Evolutionary conservation across 1,139 yeast genomes (phyloP), one percentile per base, ranked within the genome.

Genomic region (Candida tunisiensis): DNA sequence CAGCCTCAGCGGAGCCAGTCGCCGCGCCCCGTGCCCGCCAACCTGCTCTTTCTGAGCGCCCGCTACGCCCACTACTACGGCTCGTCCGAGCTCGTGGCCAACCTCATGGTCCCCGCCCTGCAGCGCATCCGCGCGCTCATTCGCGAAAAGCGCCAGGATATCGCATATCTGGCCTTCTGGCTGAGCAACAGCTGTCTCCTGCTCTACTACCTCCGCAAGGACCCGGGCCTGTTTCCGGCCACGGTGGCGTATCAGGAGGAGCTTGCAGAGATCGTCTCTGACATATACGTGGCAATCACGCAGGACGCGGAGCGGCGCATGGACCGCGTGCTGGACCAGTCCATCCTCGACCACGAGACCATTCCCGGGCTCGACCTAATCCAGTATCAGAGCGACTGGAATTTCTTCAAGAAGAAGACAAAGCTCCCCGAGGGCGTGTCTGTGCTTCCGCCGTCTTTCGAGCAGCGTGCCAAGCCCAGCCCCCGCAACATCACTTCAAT

Each of bases 401-500:
- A 48, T 20, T 31, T 59, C 3, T 58, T 59, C 41, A 39, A 37
- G 22, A 46, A 39, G 15, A 44, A 43, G 34, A 44, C 39, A 21
- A 39, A 47, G 28, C 55, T 47, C 30, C 77, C 71, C 30, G 79
- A 70, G 36, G 69, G 73, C 23, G 53, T 71, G 23, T 64, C 67
- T 28, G 67, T 68, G 61, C 65, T 69, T 34, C 88, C 88, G 2
- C 85, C 88, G 5, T 51, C 73, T 1, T 69, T 70, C 22, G 85
- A 82, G 33, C 69, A 69, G 35, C 58, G 65, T 53, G 56, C 57
- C 17, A 74, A 71, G 44, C 94, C 95, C 3, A 79, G 95, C 0
- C 98, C 99, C 0, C 57, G 85, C 29, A 74, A 71, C 40, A 65
- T 85, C 31, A 70, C 85, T 14, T 93, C 91, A 42, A 79, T 85